Percentiles rank a stretch among this genome's conserved stretches.
phyloP scores from a whole-genome alignment of 768 basidiomycete genomes.

The Mycena alexandri region DNA sequence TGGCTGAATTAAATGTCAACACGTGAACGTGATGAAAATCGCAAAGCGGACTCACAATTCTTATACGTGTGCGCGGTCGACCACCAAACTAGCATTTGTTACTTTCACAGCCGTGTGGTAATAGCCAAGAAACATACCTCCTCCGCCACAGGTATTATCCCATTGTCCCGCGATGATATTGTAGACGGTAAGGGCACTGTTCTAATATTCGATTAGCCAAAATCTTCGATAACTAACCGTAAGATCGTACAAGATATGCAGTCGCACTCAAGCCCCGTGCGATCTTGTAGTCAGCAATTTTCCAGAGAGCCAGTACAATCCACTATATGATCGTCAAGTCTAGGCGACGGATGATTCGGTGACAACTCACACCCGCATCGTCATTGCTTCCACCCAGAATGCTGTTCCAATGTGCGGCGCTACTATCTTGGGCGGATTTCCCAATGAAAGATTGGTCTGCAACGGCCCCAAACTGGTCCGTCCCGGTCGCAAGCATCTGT shows the following conservation, averaged over 20 bases:
- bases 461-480: conserved; percentile 54
- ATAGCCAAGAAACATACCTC: conserved; percentile 51
- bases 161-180: conserved; percentile 63
- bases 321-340: conserved; percentile 52
- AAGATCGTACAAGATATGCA: conserved; percentile 46
- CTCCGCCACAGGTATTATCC: conserved; percentile 65
- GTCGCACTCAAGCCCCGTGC: conserved; percentile 50
- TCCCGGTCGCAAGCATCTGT: conserved; percentile 62
- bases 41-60: conserved; percentile 45
- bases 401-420: conserved; percentile 56
- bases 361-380: conserved; percentile 59
- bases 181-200: conserved; percentile 61
- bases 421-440: conserved; percentile 51
- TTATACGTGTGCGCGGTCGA: conserved; percentile 67
- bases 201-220: conserved; percentile 46
- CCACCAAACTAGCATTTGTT: conserved; percentile 62
- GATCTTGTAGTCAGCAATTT: conserved; percentile 66
- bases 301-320: conserved; percentile 70
- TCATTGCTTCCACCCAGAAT: conserved; percentile 65
- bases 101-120: neutral
- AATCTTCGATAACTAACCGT: neutral
- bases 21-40: neutral
- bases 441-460: conserved; percentile 63
- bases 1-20: conserved; percentile 43
- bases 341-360: neutral